These are phyloP conservation scores for Scortechinia acanthostroma DNA, from an alignment of 2,329 filamentous ascomycete genomes.

Conservation along the genomic window DNA sequence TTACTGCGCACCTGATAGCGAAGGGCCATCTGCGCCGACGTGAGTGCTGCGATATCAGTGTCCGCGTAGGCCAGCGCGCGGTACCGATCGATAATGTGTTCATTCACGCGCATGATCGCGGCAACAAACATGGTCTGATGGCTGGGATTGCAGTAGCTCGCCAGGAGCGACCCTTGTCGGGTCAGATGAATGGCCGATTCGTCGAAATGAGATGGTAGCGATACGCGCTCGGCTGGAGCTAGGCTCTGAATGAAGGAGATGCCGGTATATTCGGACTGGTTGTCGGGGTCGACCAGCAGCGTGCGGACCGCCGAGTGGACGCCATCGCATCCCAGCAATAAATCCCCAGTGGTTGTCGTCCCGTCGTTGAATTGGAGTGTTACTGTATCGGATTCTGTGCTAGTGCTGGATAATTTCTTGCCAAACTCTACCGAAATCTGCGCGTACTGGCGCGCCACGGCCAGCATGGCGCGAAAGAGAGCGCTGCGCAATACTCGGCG, in stretches of 20 bases:
- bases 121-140: conserved; percentile 25
- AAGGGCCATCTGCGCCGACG: conserved; percentile 10
- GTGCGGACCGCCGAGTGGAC: conserved; percentile 24
- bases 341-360: conserved; percentile 12
- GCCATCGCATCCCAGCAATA: conserved; percentile 27
- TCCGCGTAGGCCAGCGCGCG: no score
- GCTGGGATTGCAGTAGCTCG: conserved; percentile 24
- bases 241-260: conserved; percentile 13
- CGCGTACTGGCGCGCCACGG: conserved; percentile 22
- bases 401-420: no score
- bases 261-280: conserved; percentile 20
- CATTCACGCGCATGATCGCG: conserved; percentile 24
- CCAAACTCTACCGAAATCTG: no score
- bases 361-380: conserved; percentile 17
- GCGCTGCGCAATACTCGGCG: conserved; percentile 28
- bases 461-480: conserved; percentile 27
- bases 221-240: no score
- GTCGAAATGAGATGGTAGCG: no score
- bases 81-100: background rate
- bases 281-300: conserved; percentile 15
- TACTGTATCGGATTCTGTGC: no score
- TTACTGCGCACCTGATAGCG: conserved; percentile 21
- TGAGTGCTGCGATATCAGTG: no score
- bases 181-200: conserved; percentile 11
- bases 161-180: conserved; percentile 24